Conservation (phyloP, 805 yeast genomes). For the Ogataea minuta region DNA sequence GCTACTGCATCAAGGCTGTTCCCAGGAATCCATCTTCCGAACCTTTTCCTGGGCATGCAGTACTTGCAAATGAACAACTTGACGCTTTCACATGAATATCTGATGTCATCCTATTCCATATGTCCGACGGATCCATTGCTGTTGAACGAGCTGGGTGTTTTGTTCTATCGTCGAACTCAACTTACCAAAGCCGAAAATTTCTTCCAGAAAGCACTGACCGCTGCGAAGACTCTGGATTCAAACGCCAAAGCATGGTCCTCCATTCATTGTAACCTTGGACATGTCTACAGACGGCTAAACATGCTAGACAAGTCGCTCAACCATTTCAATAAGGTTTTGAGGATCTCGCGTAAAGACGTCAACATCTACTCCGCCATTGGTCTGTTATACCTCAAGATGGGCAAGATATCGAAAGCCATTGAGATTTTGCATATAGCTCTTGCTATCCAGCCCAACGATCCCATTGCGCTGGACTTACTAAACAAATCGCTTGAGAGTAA, state of each 20-base stretch:
- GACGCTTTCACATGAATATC: conserved; percentile 81
- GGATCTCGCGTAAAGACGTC: conserved; percentile 62
- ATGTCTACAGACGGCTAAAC: conserved; percentile 72
- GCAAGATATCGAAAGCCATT: conserved; percentile 63
- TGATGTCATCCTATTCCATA: conserved; percentile 67
- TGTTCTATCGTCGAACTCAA: conserved; percentile 75
- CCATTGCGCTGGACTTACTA: conserved; percentile 78
- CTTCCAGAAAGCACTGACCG: conserved; percentile 67
- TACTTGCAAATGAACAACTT: conserved; percentile 84
- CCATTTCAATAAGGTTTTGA: conserved; percentile 74
- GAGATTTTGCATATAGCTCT: conserved; percentile 78
- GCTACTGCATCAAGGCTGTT: conserved; percentile 92
- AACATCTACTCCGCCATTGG: conserved; percentile 84
- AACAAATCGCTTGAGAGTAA: conserved; percentile 74
- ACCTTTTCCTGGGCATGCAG: conserved; percentile 93
- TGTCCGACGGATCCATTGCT: conserved; percentile 86
- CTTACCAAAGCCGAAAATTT: conserved; percentile 65
- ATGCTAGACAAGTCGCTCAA: conserved; percentile 63
- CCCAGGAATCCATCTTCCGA: conserved; percentile 88
- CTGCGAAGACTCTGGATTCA: conserved; percentile 65
- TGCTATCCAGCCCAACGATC: conserved; percentile 74
- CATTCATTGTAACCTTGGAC: conserved; percentile 83
- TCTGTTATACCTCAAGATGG: conserved; percentile 69
- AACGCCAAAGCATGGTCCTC: conserved; percentile 84
- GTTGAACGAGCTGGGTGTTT: conserved; percentile 89